Conservation (phyloP, 208 protist genomes). For the Leishmania mexicana region DNA sequence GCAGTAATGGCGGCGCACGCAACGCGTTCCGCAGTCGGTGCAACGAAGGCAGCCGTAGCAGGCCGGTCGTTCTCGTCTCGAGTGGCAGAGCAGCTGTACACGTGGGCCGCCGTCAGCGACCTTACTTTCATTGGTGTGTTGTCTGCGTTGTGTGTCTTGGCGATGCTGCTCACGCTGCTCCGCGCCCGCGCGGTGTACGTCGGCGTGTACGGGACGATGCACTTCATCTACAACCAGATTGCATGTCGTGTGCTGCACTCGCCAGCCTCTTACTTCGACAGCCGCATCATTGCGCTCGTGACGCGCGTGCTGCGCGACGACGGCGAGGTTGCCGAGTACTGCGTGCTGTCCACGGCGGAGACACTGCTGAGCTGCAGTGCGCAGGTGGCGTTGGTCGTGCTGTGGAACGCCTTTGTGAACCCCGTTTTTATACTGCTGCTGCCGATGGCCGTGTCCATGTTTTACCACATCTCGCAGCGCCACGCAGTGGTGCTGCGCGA, state of each 20-base stretch:
- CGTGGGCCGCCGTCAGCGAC: slow-evolving; percentile 13
- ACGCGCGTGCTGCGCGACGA: slow-evolving; percentile 52
- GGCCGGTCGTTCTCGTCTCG: not conserved
- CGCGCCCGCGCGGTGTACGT: slow-evolving; percentile 43
- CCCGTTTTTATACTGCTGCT: slow-evolving; percentile 62
- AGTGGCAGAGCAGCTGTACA: slow-evolving; percentile 7
- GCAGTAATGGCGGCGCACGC: slow-evolving; percentile 19
- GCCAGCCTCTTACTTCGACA: slow-evolving; percentile 59
- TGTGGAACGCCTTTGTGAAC: slow-evolving; percentile 57
- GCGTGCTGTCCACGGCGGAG: slow-evolving; percentile 44
- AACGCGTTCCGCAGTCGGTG: not conserved
- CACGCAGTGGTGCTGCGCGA: slow-evolving; percentile 52
- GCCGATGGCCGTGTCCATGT: slow-evolving; percentile 48
- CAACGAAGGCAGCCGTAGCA: not conserved
- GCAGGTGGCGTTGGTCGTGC: slow-evolving; percentile 43
- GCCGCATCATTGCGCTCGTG: slow-evolving; percentile 39
- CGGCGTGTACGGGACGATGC: slow-evolving; percentile 38
- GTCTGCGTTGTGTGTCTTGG: slow-evolving; percentile 26
- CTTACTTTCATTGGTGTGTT: slow-evolving; percentile 29
- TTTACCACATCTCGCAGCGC: slow-evolving; percentile 44
- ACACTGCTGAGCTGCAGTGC: slow-evolving; percentile 41
- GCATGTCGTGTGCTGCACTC: slow-evolving; percentile 49
- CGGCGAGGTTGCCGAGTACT: slow-evolving; percentile 46
- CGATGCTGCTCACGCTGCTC: slow-evolving; percentile 39
- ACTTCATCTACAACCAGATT: slow-evolving; percentile 45